These are phyloP conservation scores for Neopestalotiopsis rosae DNA, from an alignment of 2,329 filamentous ascomycete genomes.

Conservation along the genomic window DNA sequence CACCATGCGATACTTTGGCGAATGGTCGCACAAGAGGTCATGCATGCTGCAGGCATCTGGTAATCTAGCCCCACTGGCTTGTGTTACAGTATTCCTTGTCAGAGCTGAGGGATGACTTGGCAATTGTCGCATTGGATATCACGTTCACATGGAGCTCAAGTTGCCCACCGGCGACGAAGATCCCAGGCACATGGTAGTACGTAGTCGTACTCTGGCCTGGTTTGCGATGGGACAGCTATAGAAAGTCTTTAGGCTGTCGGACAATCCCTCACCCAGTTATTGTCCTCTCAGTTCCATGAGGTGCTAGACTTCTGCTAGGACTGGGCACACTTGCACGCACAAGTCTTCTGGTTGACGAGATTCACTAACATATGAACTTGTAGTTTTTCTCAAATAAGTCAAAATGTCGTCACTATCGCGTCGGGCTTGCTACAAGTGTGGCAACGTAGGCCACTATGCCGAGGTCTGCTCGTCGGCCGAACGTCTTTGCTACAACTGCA, in stretches of 20 bases:
- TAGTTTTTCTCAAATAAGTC: slow-evolving; percentile 24
- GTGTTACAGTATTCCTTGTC: slow-evolving; percentile 14
- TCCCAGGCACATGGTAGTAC: neutral
- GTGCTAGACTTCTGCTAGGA: neutral
- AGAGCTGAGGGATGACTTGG: neutral
- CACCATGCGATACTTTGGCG: neutral
- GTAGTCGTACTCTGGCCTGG: neutral
- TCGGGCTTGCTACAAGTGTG: slow-evolving; percentile 83
- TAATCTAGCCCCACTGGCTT: slow-evolving; percentile 15
- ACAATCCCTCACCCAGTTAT: too few species aligned
- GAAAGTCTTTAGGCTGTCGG: neutral
- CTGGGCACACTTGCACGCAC: neutral
- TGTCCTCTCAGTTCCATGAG: too few species aligned
- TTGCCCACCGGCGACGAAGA: neutral
- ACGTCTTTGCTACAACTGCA: slow-evolving; percentile 99
- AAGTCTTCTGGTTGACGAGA: slow-evolving; percentile 40
- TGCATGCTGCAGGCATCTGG: slow-evolving; percentile 31
- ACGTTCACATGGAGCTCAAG: neutral
- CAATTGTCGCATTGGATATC: neutral
- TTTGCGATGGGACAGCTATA: neutral
- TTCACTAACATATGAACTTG: slow-evolving; percentile 29
- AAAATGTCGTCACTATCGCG: slow-evolving; percentile 81
- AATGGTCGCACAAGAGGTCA: slow-evolving; percentile 16
- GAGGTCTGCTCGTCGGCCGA: slow-evolving; percentile 98
- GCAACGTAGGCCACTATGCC: slow-evolving; percentile 79